phyloP scores from a whole-genome alignment of 2,329 filamentous ascomycete genomes.

The Didymella pomorum region DNA sequence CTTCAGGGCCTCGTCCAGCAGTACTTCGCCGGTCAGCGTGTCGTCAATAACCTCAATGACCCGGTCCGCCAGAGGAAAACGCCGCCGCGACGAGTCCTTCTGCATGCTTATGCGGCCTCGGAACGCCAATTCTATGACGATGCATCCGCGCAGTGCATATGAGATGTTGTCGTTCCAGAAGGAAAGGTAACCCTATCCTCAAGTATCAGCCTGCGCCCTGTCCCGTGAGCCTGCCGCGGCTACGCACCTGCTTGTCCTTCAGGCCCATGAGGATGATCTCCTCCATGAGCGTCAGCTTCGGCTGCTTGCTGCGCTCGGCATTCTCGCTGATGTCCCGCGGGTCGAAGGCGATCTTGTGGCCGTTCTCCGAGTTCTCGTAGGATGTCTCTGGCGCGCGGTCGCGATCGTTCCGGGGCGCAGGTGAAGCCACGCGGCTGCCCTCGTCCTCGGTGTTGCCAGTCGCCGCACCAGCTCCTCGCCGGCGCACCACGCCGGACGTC shows the following conservation, averaged over 20 bases:
- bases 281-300: constrained; percentile 98
- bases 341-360: constrained; percentile 98
- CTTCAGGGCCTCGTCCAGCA: constrained; percentile 96
- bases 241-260: constrained; percentile 94
- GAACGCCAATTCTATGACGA: constrained; percentile 97
- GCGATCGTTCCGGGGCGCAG: constrained; percentile 68
- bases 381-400: constrained; percentile 74
- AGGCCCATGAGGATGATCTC: constrained; percentile 93
- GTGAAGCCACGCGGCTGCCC: constrained; percentile 71
- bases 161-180: constrained; percentile 99
- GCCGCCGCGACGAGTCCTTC: constrained; percentile 88
- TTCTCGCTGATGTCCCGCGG: constrained; percentile 97
- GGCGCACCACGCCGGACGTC: constrained; percentile 76
- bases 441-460: constrained; percentile 63
- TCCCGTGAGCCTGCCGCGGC: constrained; percentile 14
- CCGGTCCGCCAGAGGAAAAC: constrained; percentile 91
- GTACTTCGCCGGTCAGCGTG: constrained; percentile 92
- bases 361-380: constrained; percentile 90
- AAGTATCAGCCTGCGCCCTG: constrained; percentile 29
- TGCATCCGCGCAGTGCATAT: constrained; percentile 95
- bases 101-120: constrained; percentile 98
- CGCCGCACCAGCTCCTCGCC: constrained; percentile 68
- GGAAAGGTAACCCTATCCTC: constrained; percentile 84
- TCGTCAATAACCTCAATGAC: constrained; percentile 98
- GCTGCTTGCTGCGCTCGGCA: constrained; percentile 95